Conservation (phyloP, 768 basidiomycete genomes). For the Cyclocybe cylindracea region DNA sequence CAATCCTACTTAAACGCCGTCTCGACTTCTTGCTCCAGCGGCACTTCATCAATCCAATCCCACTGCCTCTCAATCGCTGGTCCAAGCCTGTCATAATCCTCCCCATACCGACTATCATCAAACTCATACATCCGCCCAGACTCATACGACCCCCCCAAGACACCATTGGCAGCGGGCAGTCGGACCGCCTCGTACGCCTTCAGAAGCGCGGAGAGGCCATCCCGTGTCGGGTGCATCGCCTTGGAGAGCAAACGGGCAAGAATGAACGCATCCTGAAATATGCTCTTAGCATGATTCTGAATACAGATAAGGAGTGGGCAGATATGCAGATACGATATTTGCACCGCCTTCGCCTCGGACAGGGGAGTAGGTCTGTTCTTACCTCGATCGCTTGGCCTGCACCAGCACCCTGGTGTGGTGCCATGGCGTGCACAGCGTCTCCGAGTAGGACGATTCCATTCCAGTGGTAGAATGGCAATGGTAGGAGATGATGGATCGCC, state of each 20-base stretch:
- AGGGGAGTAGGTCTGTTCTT: not conserved
- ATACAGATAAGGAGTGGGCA: too few relatives aligned
- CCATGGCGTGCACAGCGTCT: constrained; percentile 53
- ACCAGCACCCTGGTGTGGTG: constrained; percentile 49
- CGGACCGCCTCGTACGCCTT: constrained; percentile 34
- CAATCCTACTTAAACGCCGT: constrained; percentile 11
- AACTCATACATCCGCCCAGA: constrained; percentile 41
- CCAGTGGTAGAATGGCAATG: constrained; percentile 39
- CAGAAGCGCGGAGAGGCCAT: constrained; percentile 22
- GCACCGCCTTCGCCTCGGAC: too few relatives aligned
- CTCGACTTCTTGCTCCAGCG: constrained; percentile 32
- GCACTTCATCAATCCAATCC: constrained; percentile 40
- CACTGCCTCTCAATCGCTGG: constrained; percentile 41
- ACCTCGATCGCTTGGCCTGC: constrained; percentile 56
- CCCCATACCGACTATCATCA: constrained; percentile 30
- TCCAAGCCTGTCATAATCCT: constrained; percentile 36
- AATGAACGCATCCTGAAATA: constrained; percentile 43
- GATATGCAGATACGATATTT: too few relatives aligned
- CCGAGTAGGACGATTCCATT: constrained; percentile 45
- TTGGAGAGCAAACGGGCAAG: constrained; percentile 40
- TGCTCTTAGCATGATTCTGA: too few relatives aligned
- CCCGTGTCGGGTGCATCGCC: constrained; percentile 8
- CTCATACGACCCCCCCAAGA: constrained; percentile 30
- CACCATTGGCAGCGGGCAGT: constrained; percentile 34
- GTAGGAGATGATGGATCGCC: constrained; percentile 40